Base-by-base conservation (phyloP, 768 basidiomycete species). In the Mycena indigotica region DNA sequence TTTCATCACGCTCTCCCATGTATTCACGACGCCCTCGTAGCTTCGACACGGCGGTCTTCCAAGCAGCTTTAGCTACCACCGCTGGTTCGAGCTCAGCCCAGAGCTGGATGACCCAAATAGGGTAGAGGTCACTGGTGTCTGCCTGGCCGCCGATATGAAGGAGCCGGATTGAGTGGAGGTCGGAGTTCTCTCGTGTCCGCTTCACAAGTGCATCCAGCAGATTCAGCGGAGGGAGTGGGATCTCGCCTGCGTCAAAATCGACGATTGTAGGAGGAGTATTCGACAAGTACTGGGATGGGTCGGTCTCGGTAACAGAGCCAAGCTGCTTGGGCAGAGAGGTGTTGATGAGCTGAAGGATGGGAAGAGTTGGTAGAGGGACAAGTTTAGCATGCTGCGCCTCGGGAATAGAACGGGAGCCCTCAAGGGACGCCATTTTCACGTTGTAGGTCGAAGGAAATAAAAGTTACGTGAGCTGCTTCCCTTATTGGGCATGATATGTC, bases 151-250 rank as follows among this genome's bases (percentile, higher is more conserved):
- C 53, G 40, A 25, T 21, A 21, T 53, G 52, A 4, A 53, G 19
- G 23, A 53, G 32, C n/a, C 32, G 17, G 38, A 53, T 41, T 15
- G 52, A 53, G 16, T 53, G 12, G 35, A 41, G 8, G 17, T 40
- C 35, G 5, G 23, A 15, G 15, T 53, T 38, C 5, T 6, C 21
- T 17, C 39, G 55, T 10, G 51, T 26, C 1, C 13, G 32, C 23
- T 49, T 41, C 12, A 46, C 55, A 21, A 56, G 49, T 3, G 5
- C 49, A 25, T 57, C 52, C 19, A 57, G 40, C 13, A 57, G 35
- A 16, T 28, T 19, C 13, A 40, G 24, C 19, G 55, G 55, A 8
- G 55, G 55, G 4, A 44, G 35, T 17, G 19, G n/a, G 12, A 56
- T 56, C 16, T 26, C 38, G 13, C 5, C 4, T 21, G 50, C 38